phyloP scores from a whole-genome alignment of 2,329 filamentous ascomycete species.

The Thielaviopsis punctulata region DNA sequence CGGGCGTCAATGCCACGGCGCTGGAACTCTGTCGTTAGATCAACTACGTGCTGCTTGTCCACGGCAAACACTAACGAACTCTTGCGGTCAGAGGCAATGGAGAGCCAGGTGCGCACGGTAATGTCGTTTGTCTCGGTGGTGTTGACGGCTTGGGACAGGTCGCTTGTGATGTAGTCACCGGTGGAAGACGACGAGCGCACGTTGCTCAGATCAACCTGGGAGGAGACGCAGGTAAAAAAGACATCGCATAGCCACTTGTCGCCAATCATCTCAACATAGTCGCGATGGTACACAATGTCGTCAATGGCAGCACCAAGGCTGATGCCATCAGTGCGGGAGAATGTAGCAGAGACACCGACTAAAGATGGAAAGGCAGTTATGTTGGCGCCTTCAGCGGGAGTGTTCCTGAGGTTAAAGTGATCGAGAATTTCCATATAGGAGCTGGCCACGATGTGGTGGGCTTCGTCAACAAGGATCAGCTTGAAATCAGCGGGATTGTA shows the following conservation, averaged over 20 bases:
- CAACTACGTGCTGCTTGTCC: constrained; percentile 64
- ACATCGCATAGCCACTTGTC: constrained; percentile 86
- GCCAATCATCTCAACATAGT: constrained; percentile 51
- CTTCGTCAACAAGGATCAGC: constrained; percentile 84
- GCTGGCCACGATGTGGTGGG: constrained; percentile 82
- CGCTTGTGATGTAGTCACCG: constrained; percentile 64
- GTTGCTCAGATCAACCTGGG: constrained; percentile 59
- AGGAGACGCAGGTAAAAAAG: constrained; percentile 83
- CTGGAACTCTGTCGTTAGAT: constrained; percentile 61
- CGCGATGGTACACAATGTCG: constrained; percentile 87
- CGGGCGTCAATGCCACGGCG: constrained; percentile 63
- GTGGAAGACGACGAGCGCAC: constrained; percentile 28
- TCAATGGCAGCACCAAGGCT: constrained; percentile 73
- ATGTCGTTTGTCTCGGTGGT: constrained; percentile 66
- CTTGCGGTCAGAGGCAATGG: constrained; percentile 53
- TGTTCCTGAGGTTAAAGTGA: constrained; percentile 53
- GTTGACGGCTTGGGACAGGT: constrained; percentile 73
- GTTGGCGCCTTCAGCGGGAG: constrained; percentile 27
- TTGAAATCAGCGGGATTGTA: constrained; percentile 72
- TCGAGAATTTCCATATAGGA: constrained; percentile 58
- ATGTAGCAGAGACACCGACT: constrained; percentile 76
- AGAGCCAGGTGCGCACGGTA: constrained; percentile 71
- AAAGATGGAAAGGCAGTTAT: constrained; percentile 35
- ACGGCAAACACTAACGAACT: constrained; percentile 93
- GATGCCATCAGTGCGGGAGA: constrained; percentile 66